Base-by-base conservation (phyloP, 2,329 filamentous ascomycete species). In the Fusarium redolens region DNA sequence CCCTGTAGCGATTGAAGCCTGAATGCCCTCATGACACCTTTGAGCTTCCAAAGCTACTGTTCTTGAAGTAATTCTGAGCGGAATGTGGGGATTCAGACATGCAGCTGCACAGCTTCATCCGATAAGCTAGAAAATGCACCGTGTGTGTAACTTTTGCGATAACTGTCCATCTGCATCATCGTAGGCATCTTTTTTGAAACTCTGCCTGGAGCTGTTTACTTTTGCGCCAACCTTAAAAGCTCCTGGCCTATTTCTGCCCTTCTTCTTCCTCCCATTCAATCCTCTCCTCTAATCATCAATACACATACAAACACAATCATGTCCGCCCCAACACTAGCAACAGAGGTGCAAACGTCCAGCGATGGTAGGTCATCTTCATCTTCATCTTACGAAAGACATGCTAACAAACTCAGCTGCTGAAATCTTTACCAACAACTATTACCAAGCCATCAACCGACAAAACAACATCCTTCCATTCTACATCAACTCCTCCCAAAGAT, bases 371-470 rank as follows among this genome's bases (percentile, higher is more conserved):
- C n/a, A 33, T n/a, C 22, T 30, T 31, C 22, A 28, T 20, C 64
- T n/a, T 41, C 20, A 17, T n/a, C 4, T 28, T 10, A 20, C 60
- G 22, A 38, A 38, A 17, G 8, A 18, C 20, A 54, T 40, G 22
- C 72, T 77, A 61, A 79, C 69, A 73, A 54, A 22, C 43, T 45
- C 52, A 93, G 93, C 91, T 67, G 92, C 93, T 59, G 89, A 92
- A 75, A 85, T 83, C 60, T 96, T 97, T 77, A 86, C 92, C 73
- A 90, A 92, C 69, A 86, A 88, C 70, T 97, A 92, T 85, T 97
- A 97, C 83, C 85, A 87, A 33, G 88, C 92, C n/a, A 85, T 97
- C 57, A 90, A 92, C 81, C 87, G 86, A 65, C 86, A 94, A 44
- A 79, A 87, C 37, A 83, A 84, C 12, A 87, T 97, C 18, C 79